Percentiles rank a stretch among this genome's conserved stretches.
These are phyloP conservation scores for Diaporthe velutina DNA, from an alignment of 2,329 filamentous ascomycete species.

Conservation along the genomic window DNA sequence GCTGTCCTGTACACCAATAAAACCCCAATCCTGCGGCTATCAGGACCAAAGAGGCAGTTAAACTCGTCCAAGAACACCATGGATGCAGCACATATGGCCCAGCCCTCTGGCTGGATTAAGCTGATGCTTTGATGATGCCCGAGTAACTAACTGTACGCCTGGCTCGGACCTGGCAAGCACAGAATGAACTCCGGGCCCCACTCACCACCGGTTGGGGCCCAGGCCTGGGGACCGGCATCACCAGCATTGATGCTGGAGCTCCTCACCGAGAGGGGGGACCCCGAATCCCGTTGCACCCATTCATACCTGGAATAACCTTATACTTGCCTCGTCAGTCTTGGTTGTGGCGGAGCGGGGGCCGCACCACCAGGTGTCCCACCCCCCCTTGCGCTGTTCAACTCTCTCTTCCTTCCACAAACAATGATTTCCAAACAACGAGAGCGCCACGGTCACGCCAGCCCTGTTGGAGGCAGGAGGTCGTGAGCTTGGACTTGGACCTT, in stretches of 20 bases:
- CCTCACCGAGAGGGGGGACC: background rate
- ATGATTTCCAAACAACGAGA: no score
- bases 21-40: background rate
- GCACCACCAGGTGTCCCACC: background rate
- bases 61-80: background rate
- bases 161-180: background rate
- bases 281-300: background rate
- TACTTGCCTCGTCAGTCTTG: background rate
- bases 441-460: constrained; percentile 3
- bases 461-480: background rate
- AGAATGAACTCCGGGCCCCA: background rate
- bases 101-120: background rate
- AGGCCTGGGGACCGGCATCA: background rate
- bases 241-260: background rate
- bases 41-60: no score
- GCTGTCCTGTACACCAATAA: no score
- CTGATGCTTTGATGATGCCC: background rate
- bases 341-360: constrained; percentile 5
- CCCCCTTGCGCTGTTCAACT: background rate
- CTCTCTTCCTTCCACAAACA: background rate
- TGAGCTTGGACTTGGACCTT: background rate
- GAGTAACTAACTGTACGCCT: no score
- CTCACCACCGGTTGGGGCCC: background rate
- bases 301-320: background rate
- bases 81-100: background rate